Evolutionary conservation across 202 grass and related monocot species (phyloP).

Genomic region (Panicum hallii): DNA sequence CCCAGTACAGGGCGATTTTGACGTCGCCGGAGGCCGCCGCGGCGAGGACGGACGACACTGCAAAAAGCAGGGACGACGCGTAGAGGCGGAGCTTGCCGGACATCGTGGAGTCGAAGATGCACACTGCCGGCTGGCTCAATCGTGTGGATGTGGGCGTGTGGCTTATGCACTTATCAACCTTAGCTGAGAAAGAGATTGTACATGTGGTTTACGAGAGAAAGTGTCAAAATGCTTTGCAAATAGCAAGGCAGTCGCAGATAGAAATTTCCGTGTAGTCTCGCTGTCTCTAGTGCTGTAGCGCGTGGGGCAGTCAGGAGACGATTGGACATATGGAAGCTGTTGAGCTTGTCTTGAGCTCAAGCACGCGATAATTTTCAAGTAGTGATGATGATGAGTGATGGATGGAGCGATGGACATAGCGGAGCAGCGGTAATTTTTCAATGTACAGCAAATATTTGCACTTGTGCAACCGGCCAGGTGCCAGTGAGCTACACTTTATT

Average conservation of each 20-base stretch:
- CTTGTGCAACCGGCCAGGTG: background rate
- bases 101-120: slow-evolving; percentile 11
- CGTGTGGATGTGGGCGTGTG: background rate
- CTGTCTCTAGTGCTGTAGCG: slow-evolving; percentile 24
- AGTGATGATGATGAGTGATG: background rate
- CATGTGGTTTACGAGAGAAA: background rate
- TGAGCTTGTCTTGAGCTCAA: slow-evolving; percentile 11
- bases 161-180: background rate
- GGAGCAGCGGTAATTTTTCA: background rate
- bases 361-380: background rate
- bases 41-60: slow-evolving; percentile 27
- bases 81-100: background rate
- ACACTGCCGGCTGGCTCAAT: background rate
- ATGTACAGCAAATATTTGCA: background rate
- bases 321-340: slow-evolving; percentile 41
- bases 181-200: background rate
- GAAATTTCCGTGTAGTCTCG: background rate
- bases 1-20: slow-evolving; percentile 65
- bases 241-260: background rate
- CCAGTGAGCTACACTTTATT: background rate
- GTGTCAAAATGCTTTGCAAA: slow-evolving; percentile 1
- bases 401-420: background rate
- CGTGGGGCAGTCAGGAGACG: slow-evolving; percentile 34
- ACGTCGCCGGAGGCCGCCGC: slow-evolving; percentile 6
- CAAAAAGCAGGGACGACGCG: slow-evolving; percentile 16